Conservation (phyloP, 306 rosid species). For the Lotus japonicus region DNA sequence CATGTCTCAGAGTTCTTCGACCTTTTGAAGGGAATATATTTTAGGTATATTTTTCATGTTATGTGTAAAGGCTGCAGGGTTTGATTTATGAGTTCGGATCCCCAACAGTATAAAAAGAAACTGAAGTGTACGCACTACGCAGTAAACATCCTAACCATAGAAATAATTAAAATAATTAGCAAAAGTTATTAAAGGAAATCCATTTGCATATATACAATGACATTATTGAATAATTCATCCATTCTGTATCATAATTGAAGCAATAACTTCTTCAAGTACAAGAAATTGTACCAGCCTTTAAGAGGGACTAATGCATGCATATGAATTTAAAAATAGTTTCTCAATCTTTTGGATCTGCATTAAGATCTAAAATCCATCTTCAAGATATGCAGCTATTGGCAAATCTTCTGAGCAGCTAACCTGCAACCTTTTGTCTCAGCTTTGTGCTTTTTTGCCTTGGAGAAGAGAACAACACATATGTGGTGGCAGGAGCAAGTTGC, state of each 20-base stretch:
- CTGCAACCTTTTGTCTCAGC: background rate
- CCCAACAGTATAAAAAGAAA: too few species aligned
- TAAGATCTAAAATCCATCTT: background rate
- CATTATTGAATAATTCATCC: background rate
- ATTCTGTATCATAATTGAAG: constrained; percentile 7
- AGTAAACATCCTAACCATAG: too few species aligned
- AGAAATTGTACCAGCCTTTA: background rate
- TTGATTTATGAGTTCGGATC: too few species aligned
- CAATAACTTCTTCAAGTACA: constrained; percentile 11
- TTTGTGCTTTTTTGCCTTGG: background rate
- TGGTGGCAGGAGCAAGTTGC: background rate
- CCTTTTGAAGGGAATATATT: too few species aligned
- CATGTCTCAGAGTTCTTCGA: too few species aligned
- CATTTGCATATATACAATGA: background rate
- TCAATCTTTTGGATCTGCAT: constrained; percentile 8
- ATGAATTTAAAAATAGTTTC: background rate
- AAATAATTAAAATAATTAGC: background rate
- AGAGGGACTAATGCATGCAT: constrained; percentile 19
- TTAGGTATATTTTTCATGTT: too few species aligned
- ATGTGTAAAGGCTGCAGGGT: too few species aligned
- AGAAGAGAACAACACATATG: background rate
- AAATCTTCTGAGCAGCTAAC: constrained; percentile 11
- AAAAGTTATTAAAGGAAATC: constrained; percentile 1
- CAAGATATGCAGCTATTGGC: background rate
- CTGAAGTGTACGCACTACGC: too few species aligned